Evolutionary conservation across 495 filamentous ascomycete genomes (phyloP), one percentile per base, ranked within the genome.

Genomic region (Neurospora cerealis): DNA sequence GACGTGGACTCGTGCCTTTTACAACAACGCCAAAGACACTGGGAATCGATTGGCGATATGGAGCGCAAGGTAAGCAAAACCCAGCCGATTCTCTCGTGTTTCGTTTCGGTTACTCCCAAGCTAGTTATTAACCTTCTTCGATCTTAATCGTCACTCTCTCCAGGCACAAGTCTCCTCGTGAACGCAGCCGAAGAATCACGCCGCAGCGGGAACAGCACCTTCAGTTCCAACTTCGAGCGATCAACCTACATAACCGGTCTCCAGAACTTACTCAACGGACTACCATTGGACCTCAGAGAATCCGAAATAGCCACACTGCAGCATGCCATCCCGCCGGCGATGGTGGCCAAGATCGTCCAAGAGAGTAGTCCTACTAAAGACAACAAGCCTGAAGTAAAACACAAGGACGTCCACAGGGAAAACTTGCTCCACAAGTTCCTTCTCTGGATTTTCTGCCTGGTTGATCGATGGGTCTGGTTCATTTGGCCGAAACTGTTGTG

Each of bases 181-280:
- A 77, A 40, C 69, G 39, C 77, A 2, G 70, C 70, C 36, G 72
- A 66, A 8, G 74, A 77, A 21, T 72, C 38, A 34, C 28, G 36
- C 8, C 41, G 40, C 32, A 11, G 32, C 2, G n/a, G 4, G 13
- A 21, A 41, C 38, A 24, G 28, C 71, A 69, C 66, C 38, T 48
- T 72, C n/a, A 36, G 84, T 74, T 69, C 80, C 11, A 72, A 66
- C 1, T 86, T 91, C 38, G 86, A 87, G 54, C 86, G 92, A n/a
- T 86, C 88, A 21, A 84, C 92, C 1, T 94, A 92, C 78, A 83
- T 94, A 34, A 86, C 90, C 76, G 87, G 89, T 54, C 72, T 92
- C 8, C 83, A 86, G 8, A 93, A 93, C 78, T 83, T 94, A 4
- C 86, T 93, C 3, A 86, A 87, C 70, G 92, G 88, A 0, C 83